Evolutionary conservation across 116 monocot genomes (phyloP), one percentile per base, ranked within the genome.

Genomic region (Cymodocea nodosa): DNA sequence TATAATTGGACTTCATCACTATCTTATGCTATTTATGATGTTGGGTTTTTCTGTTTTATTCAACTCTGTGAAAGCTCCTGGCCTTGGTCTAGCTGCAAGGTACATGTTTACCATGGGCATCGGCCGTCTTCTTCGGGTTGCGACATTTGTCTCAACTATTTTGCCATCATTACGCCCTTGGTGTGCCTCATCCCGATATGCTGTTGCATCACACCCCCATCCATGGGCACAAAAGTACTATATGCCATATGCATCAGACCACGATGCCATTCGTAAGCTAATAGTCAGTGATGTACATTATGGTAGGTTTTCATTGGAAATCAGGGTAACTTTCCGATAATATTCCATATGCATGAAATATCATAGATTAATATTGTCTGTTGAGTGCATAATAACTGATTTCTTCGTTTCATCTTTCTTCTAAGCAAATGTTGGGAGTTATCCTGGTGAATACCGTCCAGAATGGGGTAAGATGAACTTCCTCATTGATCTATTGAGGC

Each of bases 171-270:
- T 75, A 9, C 82, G 97, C 20, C 97, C 97, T 62, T 97, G 97
- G 97, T 97, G 97, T 71, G 88, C 84, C 64, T 8, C 69, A 7
- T 63, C 72, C 56, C 79, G 87, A 53, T 97, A 64, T 81, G 62
- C 50, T 44, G 68, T 97, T 34, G 85, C 91, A 11, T 17, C 60
- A 20, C 82, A 91, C 70, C 97, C 97, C 30, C 97, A 97, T 71
- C 97, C 91, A 50, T 97, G 91, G 91, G 91, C 85, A 34, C 97
- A 97, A 49, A 85, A 97, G 39, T 97, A 87, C 64, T 97, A 83
- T 55, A 64, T 80, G 65, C 97, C 97, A 59, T 97, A 91, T 80
- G 77, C 83, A 50, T 78, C 83, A 30, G 82, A 87, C 59, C 73
- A 83, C 49, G 35, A 56, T 56, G 78, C 88, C 34, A 85, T 97